Evolutionary conservation across 176 grass and related monocot species (phyloP), one percentile per base, ranked within the genome.

Genomic region (Triticum monococcum): DNA sequence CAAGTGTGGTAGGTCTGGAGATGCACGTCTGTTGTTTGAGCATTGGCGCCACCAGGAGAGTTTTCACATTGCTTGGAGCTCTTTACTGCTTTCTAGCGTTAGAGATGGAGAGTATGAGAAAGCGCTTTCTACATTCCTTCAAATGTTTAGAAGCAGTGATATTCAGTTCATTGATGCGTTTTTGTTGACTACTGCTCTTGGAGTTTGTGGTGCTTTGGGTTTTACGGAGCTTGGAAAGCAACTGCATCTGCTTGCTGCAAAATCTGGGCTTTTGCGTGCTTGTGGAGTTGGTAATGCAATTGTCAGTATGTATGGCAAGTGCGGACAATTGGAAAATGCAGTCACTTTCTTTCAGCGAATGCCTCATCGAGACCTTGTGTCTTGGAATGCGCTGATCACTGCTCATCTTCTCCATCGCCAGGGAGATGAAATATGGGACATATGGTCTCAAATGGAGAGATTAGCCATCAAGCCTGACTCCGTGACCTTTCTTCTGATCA

Each of bases 291-390:
- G 83, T 25, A 95, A 95, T 43, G 83, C 93, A 1, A 16, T 95
- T 20, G 77, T 95, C 12, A 90, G 82, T 77, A 95, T 90, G 90
- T 90, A 95, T 66, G 87, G 88, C 52, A 95, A 95, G 68, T 95
- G 93, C 12, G 90, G 93, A 71, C 31, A 83, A 30, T 45, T 95
- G 62, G 83, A 80, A 62, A 75, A 83, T 45, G 82, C 90, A 26
- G 62, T 86, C 18, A 81, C 16, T 63, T 54, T 90, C 11, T 95
- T 95, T 64, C 43, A 88, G 72, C 68, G 18, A 65, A 95, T 95
- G 93, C 83, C 79, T 64, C 68, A 7, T 18, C 85, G 78, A 66
- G 90, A 95, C 73, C 65, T 66, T 26, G 90, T 95, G 70, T 88
- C 93, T 25, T 95, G 93, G 93, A 95, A 95, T 79, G 85, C 90